A percentile compares a stretch with the other conserved stretches of the same genome.
Evolutionary conservation across 768 basidiomycete species (phyloP).

Genomic region (Boletus reticulatus): DNA sequence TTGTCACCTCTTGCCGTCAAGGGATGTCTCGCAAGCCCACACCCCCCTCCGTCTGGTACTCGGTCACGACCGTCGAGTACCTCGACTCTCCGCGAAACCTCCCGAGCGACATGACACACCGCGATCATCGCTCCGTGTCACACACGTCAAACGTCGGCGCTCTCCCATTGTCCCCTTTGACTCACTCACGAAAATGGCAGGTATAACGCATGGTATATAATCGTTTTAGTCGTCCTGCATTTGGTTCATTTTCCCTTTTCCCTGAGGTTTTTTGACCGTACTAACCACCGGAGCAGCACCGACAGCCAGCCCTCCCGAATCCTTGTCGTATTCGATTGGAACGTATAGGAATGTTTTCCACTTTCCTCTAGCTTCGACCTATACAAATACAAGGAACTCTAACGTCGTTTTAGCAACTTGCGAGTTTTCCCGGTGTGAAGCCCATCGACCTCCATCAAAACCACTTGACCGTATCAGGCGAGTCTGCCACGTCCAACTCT

Average conservation of each 20-base stretch:
- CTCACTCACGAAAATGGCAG: slow-evolving; percentile 4
- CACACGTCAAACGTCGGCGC: slow-evolving; percentile 1
- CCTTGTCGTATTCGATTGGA: too few relatives aligned
- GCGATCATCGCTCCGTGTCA: slow-evolving; percentile 4
- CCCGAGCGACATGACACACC: neutral
- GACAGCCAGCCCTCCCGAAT: too few relatives aligned
- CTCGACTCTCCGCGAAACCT: neutral
- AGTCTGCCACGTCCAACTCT: too few relatives aligned
- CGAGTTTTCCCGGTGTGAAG: too few relatives aligned
- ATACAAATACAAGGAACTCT: too few relatives aligned
- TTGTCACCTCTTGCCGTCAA: neutral
- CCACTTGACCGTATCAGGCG: too few relatives aligned
- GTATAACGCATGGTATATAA: slow-evolving; percentile 1
- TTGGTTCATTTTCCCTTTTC: neutral
- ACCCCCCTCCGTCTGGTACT: neutral
- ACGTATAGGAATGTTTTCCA: too few relatives aligned
- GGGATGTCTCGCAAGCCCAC: neutral
- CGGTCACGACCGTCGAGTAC: slow-evolving; percentile 1
- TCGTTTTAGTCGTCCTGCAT: neutral
- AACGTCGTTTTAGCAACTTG: too few relatives aligned
- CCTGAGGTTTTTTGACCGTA: too few relatives aligned
- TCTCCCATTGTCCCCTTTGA: neutral
- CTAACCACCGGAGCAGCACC: too few relatives aligned
- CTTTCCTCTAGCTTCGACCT: too few relatives aligned
- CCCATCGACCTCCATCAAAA: too few relatives aligned